These are phyloP conservation scores for Scalesia atractyloides DNA, from an alignment of 129 eudicot species.

Conservation along the genomic window DNA sequence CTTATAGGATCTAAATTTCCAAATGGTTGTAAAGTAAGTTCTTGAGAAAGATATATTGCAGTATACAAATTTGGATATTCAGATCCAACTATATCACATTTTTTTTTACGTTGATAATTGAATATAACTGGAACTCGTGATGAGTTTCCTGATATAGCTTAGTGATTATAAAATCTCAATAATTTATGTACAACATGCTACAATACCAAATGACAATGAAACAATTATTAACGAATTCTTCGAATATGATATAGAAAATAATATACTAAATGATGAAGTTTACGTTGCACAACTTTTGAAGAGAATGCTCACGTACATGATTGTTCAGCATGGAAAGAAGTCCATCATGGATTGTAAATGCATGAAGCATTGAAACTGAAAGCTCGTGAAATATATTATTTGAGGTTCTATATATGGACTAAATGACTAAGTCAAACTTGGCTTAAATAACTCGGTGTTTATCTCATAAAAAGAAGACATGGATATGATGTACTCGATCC, in stretches of 20 bases:
- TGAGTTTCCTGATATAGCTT: not conserved
- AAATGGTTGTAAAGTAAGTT: not conserved
- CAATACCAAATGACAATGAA: not conserved
- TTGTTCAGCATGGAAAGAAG: not conserved
- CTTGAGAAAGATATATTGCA: not conserved
- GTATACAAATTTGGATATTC: not conserved
- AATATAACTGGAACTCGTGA: not conserved
- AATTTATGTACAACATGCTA: not conserved
- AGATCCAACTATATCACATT: too few species aligned
- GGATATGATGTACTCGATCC: not conserved
- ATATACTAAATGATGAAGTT: not conserved
- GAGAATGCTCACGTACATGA: not conserved
- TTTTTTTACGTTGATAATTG: not conserved
- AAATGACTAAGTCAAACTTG: too few species aligned
- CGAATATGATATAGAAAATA: not conserved
- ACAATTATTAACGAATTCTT: too few species aligned
- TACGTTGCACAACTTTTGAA: not conserved
- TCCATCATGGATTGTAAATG: not conserved
- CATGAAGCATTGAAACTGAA: not conserved
- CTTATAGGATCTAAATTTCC: not conserved
- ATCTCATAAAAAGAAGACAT: too few species aligned
- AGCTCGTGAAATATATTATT: too few species aligned
- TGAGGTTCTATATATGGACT: too few species aligned
- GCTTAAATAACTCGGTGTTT: too few species aligned
- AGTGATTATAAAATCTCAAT: not conserved